Evolutionary conservation across 257 asterid species (phyloP), one percentile per base, ranked within the genome.

Genomic region (Rubia yunnanensis): DNA sequence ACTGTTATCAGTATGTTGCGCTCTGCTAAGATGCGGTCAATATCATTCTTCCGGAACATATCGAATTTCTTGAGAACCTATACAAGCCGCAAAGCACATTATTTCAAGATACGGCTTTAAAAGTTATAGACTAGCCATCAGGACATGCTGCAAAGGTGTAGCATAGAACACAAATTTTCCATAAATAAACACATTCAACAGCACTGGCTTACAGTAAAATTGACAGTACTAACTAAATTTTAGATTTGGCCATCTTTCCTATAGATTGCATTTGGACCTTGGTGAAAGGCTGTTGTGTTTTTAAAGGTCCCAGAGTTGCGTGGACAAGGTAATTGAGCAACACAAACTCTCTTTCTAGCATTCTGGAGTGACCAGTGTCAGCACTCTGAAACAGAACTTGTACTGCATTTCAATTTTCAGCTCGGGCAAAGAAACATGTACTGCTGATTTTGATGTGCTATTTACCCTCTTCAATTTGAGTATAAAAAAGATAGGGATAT

Each of bases 31-130:
- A 92, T 92, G 72, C 98, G 90, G 54, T 89, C 98, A 44, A 92
- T 84, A 77, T 89, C 98, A 85, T 92, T 92, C 87, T 92, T 92
- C 77, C 95, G 79, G 76, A 92, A 66, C 89, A 92, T 83, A 70
- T 92, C 97, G 83, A 89, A 68, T 77, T 89, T 89, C 85, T 89
- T 92, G 64, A 92, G 95, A 69, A 87, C 96, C 98, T 92, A 83
- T 75, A 83, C 57, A 61, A 65, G 69, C 74, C 73, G 72, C 57
- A 75, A 64, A 79, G 48, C 63, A 70, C 60, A 74, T 74, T 48
- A 79, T 52, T 69, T 63, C 56, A 66, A 70, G 68, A 70, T 69
- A 3, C 10, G 4, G 31, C 41, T 65, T 26, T 14, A 31, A 13
- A 17, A 22, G 41, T 27, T 10, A 28, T 9, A 44, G 9, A 15